Evolutionary conservation across 768 basidiomycete species (phyloP).

Genomic region (Crassisporium funariophilum): DNA sequence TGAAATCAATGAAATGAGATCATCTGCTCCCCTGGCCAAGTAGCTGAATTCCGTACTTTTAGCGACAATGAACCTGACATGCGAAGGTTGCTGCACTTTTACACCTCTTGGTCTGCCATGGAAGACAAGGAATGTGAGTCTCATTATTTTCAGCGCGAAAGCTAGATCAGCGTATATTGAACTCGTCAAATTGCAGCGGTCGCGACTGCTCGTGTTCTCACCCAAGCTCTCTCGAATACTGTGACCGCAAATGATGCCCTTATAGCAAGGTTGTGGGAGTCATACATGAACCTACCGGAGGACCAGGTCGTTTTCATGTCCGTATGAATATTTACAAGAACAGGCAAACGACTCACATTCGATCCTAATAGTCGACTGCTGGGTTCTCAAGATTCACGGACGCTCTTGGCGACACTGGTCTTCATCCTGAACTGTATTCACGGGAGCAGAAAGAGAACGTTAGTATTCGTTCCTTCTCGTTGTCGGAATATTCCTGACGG

Average conservation of each 20-base stretch:
- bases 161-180: neutral
- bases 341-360: constrained; percentile 12
- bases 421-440: constrained; percentile 75
- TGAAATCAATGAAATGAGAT: constrained; percentile 6
- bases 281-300: constrained; percentile 67
- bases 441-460: constrained; percentile 58
- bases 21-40: constrained; percentile 1
- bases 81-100: constrained; percentile 64
- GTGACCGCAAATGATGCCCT: constrained; percentile 72
- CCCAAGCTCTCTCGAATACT: constrained; percentile 83
- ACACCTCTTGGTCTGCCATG: constrained; percentile 76
- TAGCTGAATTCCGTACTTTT: constrained; percentile 4
- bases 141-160: constrained; percentile 5
- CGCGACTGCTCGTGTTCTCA: constrained; percentile 61
- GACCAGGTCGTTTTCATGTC: constrained; percentile 78
- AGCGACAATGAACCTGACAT: constrained; percentile 77
- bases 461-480: constrained; percentile 24
- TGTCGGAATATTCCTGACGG: constrained; percentile 10
- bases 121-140: constrained; percentile 60
- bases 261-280: constrained; percentile 60
- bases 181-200: constrained; percentile 47
- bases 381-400: constrained; percentile 63
- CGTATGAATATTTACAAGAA: constrained; percentile 19
- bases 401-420: constrained; percentile 62
- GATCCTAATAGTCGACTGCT: constrained; percentile 53